Base-by-base conservation (phyloP, 179 eudicot species). In the Monotropa hypopitys region DNA sequence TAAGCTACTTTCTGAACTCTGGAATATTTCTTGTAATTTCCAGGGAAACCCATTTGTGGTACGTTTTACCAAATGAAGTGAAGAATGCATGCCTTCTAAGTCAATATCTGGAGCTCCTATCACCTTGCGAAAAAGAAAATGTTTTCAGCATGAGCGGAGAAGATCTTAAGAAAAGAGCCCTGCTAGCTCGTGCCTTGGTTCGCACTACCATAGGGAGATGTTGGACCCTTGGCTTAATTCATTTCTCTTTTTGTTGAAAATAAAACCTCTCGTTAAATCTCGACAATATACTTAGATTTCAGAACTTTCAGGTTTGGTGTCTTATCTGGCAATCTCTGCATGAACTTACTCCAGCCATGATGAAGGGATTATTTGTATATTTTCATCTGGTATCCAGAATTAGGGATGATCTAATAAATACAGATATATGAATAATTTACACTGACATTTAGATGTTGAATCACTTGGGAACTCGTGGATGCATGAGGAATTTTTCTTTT, bases 201-300 rank as follows among this genome's bases (percentile, higher is more conserved):
- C 96, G 98, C 70, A 87, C 98, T 30, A 92, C 96, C 51, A 89
- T 94, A 69, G 91, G 96, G 32, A 92, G 90, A 92, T 94, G 97
- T 94, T 81, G 28, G 92, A 70, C 32, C 69, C 2, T 68, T 72
- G 57, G 33, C 35, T 73, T 74, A 23, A 33, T 3, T 40, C 2
- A 32, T 40, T 45, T 23, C 18, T 32, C 43, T n/a, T 62, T 16
- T 8, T 7, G 0, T 10, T 20, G n/a, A 21, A 53, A n/a, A 2
- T 73, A 1, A 35, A 73, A 73, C 33, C 21, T 21, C 20, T 12
- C 12, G n/a, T 51, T 26, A 12, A 38, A 2, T 59, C 15, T 59
- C 18, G 3, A 30, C 18, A 42, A 42, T 43, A 18, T 43, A 53
- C 21, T 73, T 53, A 43, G 1, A 35, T 54, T 16, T 51, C 5